Conservation (phyloP, 768 basidiomycete genomes). For the Mycena latifolia region DNA sequence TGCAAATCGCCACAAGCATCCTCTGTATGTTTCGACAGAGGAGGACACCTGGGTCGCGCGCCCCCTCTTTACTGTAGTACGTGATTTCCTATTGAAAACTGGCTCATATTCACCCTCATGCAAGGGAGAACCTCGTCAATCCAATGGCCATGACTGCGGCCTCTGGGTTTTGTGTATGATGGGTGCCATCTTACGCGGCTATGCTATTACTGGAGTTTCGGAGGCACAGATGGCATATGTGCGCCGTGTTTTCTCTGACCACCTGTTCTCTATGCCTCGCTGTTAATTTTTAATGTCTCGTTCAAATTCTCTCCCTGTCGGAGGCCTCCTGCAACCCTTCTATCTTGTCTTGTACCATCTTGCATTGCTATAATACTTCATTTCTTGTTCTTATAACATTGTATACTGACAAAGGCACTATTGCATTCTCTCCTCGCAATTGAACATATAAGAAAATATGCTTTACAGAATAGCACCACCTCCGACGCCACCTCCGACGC, state of each 20-base stretch:
- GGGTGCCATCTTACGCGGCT: constrained; percentile 35
- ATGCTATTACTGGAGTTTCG: constrained; percentile 14
- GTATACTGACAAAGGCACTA: too few species aligned
- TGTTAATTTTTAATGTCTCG: neutral
- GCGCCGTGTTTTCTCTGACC: neutral
- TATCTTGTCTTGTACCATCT: neutral
- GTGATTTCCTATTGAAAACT: neutral
- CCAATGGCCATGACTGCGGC: constrained; percentile 35
- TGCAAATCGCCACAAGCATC: constrained; percentile 23
- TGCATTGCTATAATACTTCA: too few species aligned
- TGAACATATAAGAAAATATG: neutral
- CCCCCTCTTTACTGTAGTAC: constrained; percentile 14
- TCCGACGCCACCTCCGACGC: neutral
- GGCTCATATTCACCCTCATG: neutral
- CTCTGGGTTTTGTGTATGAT: constrained; percentile 37
- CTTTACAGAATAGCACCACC: neutral
- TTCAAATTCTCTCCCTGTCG: too few species aligned
- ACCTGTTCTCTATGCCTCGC: neutral
- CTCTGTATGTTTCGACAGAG: constrained; percentile 21
- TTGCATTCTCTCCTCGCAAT: too few species aligned
- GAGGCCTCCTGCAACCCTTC: neutral
- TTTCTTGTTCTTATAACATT: too few species aligned
- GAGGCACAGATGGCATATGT: constrained; percentile 14
- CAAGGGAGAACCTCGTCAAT: constrained; percentile 7
- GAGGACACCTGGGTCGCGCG: constrained; percentile 29